Percentiles rank a stretch among this genome's conserved stretches.
Evolutionary conservation across 352 stramenopile genomes (phyloP).

Genomic region (Phytophthora quininea): DNA sequence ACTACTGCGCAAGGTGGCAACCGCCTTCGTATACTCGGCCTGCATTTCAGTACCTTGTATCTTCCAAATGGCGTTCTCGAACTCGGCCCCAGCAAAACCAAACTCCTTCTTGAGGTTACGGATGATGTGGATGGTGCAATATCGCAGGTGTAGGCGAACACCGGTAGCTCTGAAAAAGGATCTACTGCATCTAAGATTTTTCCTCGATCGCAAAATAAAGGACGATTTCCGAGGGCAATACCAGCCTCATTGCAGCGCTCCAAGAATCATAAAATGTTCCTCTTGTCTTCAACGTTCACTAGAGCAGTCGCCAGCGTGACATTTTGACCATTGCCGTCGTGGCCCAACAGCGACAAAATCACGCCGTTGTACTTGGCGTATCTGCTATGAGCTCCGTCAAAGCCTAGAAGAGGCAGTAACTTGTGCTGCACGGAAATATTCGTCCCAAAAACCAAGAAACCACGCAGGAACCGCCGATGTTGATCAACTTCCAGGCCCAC

Average conservation of each 20-base stretch:
- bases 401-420: constrained; percentile 7
- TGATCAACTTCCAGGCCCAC: constrained; percentile 7
- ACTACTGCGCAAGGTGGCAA: neutral
- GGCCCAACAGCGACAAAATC: neutral
- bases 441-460: constrained; percentile 5
- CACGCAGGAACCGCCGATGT: constrained; percentile 9
- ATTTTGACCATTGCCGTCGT: constrained; percentile 13
- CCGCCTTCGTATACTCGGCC: neutral
- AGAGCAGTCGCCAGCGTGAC: constrained; percentile 1
- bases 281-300: constrained; percentile 3
- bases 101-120: neutral
- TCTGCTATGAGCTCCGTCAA: constrained; percentile 17
- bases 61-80: neutral
- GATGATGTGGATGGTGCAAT: neutral
- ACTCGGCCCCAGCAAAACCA: neutral
- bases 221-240: constrained; percentile 1
- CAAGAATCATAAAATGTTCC: constrained; percentile 15
- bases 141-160: neutral
- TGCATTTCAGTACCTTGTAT: neutral
- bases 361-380: constrained; percentile 14
- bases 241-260: neutral
- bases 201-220: constrained; percentile 3
- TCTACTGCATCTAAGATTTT: constrained; percentile 3
- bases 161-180: neutral
- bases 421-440: neutral